phyloP scores from a whole-genome alignment of 2,329 filamentous ascomycete species.

The Colletotrichum somersetense region DNA sequence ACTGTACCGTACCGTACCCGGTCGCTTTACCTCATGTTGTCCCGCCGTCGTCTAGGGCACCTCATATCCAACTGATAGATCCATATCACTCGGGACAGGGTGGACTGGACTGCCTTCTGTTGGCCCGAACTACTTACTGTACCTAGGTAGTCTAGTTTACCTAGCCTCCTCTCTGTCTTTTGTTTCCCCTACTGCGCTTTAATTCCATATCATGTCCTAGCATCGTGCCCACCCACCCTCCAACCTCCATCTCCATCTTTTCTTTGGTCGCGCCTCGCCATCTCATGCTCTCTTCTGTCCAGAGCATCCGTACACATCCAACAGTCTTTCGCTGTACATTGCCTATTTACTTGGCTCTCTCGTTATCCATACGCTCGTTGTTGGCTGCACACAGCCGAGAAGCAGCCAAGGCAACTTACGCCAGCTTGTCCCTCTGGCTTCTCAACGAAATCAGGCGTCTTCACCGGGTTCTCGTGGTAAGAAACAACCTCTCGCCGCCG shows the following conservation, averaged over 20 bases:
- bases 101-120: conserved; percentile 28
- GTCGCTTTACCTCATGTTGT: conserved; percentile 32
- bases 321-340: conserved; percentile 15
- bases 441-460: conserved; percentile 8
- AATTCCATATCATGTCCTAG: conserved; percentile 41
- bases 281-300: conserved; percentile 23
- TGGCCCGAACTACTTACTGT: conserved; percentile 24
- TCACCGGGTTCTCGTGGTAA: conserved; percentile 23
- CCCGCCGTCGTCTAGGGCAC: conserved; percentile 39
- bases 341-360: conserved; percentile 10
- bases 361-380: conserved; percentile 7
- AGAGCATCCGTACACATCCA: conserved; percentile 19
- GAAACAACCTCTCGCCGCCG: not conserved
- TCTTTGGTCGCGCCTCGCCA: conserved; percentile 17
- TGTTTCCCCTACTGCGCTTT: conserved; percentile 37
- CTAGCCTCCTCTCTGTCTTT: conserved; percentile 31
- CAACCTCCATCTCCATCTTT: conserved; percentile 34
- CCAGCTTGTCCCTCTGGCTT: conserved; percentile 15
- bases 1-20: conserved; percentile 1
- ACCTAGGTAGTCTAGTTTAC: no score
- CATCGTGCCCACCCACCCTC: conserved; percentile 22
- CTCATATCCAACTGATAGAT: conserved; percentile 41
- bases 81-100: conserved; percentile 33
- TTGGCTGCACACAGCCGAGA: not conserved
- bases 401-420: conserved; percentile 11